Conservation (phyloP, 2,329 filamentous ascomycete species). For the Pseudogymnoascus sp. region DNA sequence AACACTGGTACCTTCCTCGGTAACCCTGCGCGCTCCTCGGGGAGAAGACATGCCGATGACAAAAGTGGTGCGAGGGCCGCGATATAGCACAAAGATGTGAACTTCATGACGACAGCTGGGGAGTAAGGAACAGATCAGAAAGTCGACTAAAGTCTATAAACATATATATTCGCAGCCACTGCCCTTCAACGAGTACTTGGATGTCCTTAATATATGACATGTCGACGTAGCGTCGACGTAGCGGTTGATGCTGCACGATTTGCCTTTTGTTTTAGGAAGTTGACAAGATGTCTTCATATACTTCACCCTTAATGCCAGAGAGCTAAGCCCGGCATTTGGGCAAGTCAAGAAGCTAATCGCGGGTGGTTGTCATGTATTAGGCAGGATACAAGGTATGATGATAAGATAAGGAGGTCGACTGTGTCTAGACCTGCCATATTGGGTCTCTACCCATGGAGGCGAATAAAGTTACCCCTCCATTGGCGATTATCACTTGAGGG, state of each 20-base stretch:
- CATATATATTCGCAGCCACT: neutral
- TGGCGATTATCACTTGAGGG: no score
- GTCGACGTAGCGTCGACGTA: neutral
- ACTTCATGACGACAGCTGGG: slow-evolving; percentile 15
- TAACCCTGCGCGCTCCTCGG: slow-evolving; percentile 28
- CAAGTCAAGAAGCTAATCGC: neutral
- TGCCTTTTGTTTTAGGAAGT: neutral
- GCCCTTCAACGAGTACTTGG: neutral
- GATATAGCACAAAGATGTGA: slow-evolving; percentile 15
- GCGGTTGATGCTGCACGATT: neutral
- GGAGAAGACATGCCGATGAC: slow-evolving; percentile 30
- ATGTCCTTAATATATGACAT: neutral
- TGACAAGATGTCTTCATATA: neutral
- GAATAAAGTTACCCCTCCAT: no score
- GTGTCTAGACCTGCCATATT: no score
- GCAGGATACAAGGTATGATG: neutral
- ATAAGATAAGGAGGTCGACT: neutral
- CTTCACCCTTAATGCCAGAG: neutral
- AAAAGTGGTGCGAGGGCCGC: slow-evolving; percentile 14
- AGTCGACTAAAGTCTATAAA: neutral
- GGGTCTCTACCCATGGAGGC: no score
- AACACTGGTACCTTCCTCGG: slow-evolving; percentile 7
- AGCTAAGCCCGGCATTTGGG: slow-evolving; percentile 7
- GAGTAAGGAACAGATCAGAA: neutral
- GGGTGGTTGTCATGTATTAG: slow-evolving; percentile 1